These are phyloP conservation scores for Syzygium grande DNA, from an alignment of 345 rosid genomes.

Conservation along the genomic window DNA sequence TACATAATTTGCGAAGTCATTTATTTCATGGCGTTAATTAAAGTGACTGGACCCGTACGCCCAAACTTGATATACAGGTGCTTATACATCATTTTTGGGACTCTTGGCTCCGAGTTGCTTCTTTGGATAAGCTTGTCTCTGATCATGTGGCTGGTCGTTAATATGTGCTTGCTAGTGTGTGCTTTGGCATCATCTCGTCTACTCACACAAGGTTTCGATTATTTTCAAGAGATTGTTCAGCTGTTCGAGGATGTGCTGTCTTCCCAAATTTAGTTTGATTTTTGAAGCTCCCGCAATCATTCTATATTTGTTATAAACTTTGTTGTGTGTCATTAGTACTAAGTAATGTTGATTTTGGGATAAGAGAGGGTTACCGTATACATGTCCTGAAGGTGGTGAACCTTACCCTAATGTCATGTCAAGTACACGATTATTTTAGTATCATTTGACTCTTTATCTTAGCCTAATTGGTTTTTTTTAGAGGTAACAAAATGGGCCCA, in stretches of 20 bases:
- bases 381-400: background rate
- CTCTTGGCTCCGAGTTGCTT: fast-evolving
- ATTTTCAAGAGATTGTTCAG: background rate
- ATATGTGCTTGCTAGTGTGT: fast-evolving
- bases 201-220: fast-evolving
- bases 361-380: background rate
- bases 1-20: too few species aligned
- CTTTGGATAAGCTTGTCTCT: fast-evolving
- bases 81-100: fast-evolving
- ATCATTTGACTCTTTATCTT: background rate
- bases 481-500: background rate
- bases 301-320: background rate
- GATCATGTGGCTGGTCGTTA: background rate
- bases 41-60: fast-evolving
- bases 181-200: background rate
- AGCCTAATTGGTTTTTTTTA: background rate
- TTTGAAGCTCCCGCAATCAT: background rate
- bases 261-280: background rate
- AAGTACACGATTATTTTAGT: too few species aligned
- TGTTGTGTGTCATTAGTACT: background rate
- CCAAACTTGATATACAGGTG: too few species aligned
- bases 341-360: background rate
- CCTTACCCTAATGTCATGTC: background rate
- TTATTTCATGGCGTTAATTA: too few species aligned
- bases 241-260: fast-evolving